Percentiles rank a stretch among this genome's conserved stretches.
Evolutionary conservation across 1,284 basidiomycete species (phyloP).

Genomic region (Trichosporon ovoides): DNA sequence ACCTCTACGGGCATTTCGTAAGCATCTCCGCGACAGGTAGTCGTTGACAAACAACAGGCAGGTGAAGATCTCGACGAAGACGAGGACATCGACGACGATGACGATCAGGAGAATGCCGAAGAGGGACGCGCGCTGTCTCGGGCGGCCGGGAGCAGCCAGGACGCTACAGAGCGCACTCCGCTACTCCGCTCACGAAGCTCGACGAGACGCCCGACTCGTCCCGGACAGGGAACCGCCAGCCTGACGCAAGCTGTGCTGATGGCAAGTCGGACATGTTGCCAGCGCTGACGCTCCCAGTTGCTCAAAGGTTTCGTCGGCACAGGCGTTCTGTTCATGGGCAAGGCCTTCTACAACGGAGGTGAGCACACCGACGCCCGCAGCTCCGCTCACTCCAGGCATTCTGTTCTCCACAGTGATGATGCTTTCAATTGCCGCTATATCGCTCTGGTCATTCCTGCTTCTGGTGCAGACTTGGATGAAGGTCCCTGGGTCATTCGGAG

Average conservation of each 20-base stretch:
- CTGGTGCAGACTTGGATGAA: constrained; percentile 83
- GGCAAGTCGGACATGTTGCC: constrained; percentile 52
- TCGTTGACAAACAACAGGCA: constrained; percentile 55
- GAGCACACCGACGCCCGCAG: neutral
- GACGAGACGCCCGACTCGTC: constrained; percentile 50
- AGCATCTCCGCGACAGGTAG: constrained; percentile 43
- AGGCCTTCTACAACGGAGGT: constrained; percentile 92
- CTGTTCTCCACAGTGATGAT: constrained; percentile 81
- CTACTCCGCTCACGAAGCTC: constrained; percentile 40
- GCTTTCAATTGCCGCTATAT: constrained; percentile 75
- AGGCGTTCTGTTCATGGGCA: constrained; percentile 91
- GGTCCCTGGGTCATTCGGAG: constrained; percentile 88
- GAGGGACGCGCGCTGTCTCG: constrained; percentile 3
- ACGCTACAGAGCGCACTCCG: constrained; percentile 13
- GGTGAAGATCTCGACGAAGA: constrained; percentile 92
- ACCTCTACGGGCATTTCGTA: constrained; percentile 89
- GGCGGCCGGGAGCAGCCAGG: constrained; percentile 7
- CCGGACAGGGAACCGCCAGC: constrained; percentile 71
- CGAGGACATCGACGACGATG: constrained; percentile 58
- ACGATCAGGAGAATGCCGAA: constrained; percentile 33
- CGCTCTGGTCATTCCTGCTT: constrained; percentile 89
- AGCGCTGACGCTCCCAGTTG: constrained; percentile 53
- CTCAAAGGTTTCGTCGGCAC: constrained; percentile 96
- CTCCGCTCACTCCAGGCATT: constrained; percentile 52
- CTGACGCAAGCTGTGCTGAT: constrained; percentile 84